Percentiles rank a stretch among this genome's conserved stretches.
These are phyloP conservation scores for Evernia prunastri DNA, from an alignment of 495 filamentous ascomycete genomes.

Conservation along the genomic window DNA sequence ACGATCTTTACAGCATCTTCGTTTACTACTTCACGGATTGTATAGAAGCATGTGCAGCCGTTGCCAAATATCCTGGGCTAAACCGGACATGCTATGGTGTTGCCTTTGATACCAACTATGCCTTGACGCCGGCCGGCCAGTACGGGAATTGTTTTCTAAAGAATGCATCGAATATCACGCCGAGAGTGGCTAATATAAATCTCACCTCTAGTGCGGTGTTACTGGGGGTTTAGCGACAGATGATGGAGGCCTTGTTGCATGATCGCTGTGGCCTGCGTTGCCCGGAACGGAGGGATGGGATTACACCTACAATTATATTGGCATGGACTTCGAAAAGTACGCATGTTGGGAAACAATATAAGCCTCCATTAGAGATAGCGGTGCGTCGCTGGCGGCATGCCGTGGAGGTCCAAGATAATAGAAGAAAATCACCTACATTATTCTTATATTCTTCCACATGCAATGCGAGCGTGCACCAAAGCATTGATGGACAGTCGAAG, in stretches of 20 bases:
- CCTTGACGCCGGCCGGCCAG: background rate
- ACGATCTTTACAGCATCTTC: background rate
- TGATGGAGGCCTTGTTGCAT: background rate
- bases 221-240: background rate
- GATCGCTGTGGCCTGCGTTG: background rate
- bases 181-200: background rate
- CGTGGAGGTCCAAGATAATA: background rate
- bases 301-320: background rate
- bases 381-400: background rate
- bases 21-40: background rate
- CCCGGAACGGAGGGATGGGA: background rate
- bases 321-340: background rate
- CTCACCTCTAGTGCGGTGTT: background rate
- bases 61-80: background rate
- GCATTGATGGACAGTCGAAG: background rate
- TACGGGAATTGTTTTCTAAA: background rate
- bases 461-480: background rate
- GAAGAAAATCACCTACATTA: too few relatives aligned
- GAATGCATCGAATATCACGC: background rate
- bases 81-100: background rate
- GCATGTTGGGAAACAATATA: background rate
- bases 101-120: background rate
- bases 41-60: background rate
- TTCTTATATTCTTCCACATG: background rate
- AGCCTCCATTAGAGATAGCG: background rate